Percentiles rank a stretch among this genome's conserved stretches.
Conservation (phyloP, 306 rosid genomes). For the Dalbergia cultrata region DNA sequence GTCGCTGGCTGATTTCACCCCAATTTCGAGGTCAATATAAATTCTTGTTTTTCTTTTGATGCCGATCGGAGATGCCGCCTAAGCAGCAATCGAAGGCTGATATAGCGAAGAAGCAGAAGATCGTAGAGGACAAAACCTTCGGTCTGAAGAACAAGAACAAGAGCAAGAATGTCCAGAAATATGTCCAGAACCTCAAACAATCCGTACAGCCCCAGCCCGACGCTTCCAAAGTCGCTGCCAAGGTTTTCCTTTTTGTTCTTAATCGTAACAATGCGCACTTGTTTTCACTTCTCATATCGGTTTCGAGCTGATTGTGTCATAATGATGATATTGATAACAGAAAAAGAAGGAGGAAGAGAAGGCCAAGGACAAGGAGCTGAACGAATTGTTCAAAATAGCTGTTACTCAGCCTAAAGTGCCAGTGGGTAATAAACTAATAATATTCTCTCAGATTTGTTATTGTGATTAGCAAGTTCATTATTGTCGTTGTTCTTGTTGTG, state of each 20-base stretch:
- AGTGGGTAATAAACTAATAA: conserved; percentile 55
- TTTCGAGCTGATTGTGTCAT: neutral
- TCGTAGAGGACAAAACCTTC: conserved; percentile 96
- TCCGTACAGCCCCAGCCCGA: conserved; percentile 79
- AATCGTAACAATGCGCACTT: neutral
- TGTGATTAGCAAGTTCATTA: neutral
- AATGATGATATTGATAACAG: conserved; percentile 52
- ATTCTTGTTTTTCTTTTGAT: conserved; percentile 15
- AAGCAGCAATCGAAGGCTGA: conserved; percentile 84
- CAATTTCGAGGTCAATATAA: neutral
- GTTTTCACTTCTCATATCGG: neutral
- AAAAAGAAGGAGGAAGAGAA: conserved; percentile 98
- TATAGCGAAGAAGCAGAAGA: conserved; percentile 93
- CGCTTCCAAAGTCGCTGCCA: conserved; percentile 66
- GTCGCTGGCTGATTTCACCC: neutral
- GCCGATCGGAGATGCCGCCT: conserved; percentile 82
- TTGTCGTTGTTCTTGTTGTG: neutral
- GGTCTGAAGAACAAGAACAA: conserved; percentile 96
- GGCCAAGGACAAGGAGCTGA: conserved; percentile 92
- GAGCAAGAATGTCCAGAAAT: conserved; percentile 89
- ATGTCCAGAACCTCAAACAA: conserved; percentile 79
- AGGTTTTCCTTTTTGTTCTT: conserved; percentile 51
- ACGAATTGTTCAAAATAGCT: conserved; percentile 91
- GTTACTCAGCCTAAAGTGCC: conserved; percentile 97
- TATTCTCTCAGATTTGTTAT: conserved; percentile 38